Evolutionary conservation across 2,329 filamentous ascomycete genomes (phyloP).

Genomic region (Rosellinia necatrix): DNA sequence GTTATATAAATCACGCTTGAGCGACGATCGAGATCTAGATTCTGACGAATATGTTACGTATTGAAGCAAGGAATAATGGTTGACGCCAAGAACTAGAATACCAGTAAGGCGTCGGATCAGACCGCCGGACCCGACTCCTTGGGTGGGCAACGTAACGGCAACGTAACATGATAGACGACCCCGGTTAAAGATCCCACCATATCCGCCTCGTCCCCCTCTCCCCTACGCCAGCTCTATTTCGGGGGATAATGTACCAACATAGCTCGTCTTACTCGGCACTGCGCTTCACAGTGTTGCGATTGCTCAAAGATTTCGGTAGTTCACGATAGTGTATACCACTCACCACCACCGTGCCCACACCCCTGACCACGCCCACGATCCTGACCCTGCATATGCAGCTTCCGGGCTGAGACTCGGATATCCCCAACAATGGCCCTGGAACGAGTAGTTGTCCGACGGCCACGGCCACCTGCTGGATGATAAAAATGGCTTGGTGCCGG

Average conservation of each 20-base stretch:
- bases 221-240: no score
- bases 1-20: no score
- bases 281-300: no score
- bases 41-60: neutral
- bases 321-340: neutral
- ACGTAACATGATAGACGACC: no score
- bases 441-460: no score
- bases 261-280: no score
- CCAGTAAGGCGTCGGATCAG: neutral
- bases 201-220: no score
- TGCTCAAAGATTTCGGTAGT: no score
- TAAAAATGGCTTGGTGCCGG: no score
- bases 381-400: neutral
- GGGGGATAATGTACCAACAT: no score
- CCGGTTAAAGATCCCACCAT: no score
- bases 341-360: neutral
- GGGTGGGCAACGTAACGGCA: neutral
- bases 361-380: neutral
- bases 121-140: neutral
- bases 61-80: neutral
- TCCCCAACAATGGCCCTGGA: constrained; percentile 32
- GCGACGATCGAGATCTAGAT: neutral
- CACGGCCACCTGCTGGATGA: no score
- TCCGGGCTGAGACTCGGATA: constrained; percentile 27
- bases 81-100: neutral